A percentile compares a stretch with the other conserved stretches of the same genome.
These are phyloP conservation scores for Trichoderma parareesei DNA, from an alignment of 495 filamentous ascomycete species.

Conservation along the genomic window DNA sequence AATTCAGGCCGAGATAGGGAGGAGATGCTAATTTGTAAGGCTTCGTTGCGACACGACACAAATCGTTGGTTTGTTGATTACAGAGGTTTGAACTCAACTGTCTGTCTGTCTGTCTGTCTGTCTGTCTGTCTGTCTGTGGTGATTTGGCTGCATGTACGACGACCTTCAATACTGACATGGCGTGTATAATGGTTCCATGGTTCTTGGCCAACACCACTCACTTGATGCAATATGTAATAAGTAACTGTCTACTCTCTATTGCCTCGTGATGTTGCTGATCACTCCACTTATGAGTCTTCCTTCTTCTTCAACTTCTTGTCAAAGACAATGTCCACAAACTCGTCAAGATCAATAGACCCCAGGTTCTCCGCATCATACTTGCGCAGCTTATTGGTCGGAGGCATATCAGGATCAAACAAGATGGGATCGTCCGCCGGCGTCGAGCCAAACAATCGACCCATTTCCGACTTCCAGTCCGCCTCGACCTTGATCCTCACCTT, in stretches of 20 bases:
- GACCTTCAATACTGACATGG: no score
- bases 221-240: no score
- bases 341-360: constrained; percentile 17
- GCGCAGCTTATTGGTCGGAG: constrained; percentile 21
- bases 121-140: no score
- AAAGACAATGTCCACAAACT: constrained; percentile 2
- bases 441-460: constrained; percentile 10
- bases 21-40: not conserved
- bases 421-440: constrained; percentile 22
- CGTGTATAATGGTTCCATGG: no score
- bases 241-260: no score
- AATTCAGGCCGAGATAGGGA: not conserved
- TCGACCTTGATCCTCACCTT: constrained; percentile 19
- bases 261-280: no score
- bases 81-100: no score
- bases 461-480: constrained; percentile 17
- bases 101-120: no score
- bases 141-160: no score
- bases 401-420: constrained; percentile 18
- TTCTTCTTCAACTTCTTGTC: constrained; percentile 13
- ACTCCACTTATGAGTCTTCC: not conserved
- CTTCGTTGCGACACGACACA: no score
- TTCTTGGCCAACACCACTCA: no score
- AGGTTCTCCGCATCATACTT: constrained; percentile 21
- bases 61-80: no score